Evolutionary conservation across 1,284 basidiomycete species (phyloP), one percentile per base, ranked within the genome.

Genomic region (Veloboletus limbatus): DNA sequence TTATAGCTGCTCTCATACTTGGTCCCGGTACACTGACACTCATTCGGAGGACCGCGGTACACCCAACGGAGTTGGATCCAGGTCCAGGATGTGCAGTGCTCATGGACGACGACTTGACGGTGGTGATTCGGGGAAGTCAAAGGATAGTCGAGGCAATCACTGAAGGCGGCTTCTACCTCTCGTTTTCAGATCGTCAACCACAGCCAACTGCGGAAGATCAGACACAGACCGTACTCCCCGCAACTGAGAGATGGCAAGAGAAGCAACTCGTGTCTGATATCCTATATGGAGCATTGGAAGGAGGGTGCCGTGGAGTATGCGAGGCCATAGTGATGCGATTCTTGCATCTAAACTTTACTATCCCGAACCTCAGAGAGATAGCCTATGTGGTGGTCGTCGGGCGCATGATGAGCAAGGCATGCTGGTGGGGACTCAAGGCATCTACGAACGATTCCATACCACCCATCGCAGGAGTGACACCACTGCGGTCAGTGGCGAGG

Each of bases 131-230:
- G 8, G 54, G 54, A 2, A 54, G 47, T 14, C 55, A 56, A 24
- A 36, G 43, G 10, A 40, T 47, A 3, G 40, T 56, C 7, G 54
- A 56, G 4, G 54, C 54, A 6, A n/a, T 59, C 40, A 52, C 47
- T 2, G 54, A 54, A 36, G 52, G 57, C 13, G 47, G 54, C 17
- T 56, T 56, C 32, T 47, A 51, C 22, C 46, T 59, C 27, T 57
- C 54, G n/a, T 54, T 56, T 22, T 3, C 43, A 30, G 25, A 34
- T 24, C 11, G 17, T 3, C 27, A 3, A 7, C 17, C 6, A 8
- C 13, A 16, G 4, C 21, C 21, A 17, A 22, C n/a, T 8, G 6
- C 6, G 7, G 22, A 32, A 26, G 22, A 26, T 13, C 26, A 30
- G 21, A n/a, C 18, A 14, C 37, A 18, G n/a, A n/a, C n/a, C 3